Conservation (phyloP, 495 filamentous ascomycete genomes). For the Xylaria curta region DNA sequence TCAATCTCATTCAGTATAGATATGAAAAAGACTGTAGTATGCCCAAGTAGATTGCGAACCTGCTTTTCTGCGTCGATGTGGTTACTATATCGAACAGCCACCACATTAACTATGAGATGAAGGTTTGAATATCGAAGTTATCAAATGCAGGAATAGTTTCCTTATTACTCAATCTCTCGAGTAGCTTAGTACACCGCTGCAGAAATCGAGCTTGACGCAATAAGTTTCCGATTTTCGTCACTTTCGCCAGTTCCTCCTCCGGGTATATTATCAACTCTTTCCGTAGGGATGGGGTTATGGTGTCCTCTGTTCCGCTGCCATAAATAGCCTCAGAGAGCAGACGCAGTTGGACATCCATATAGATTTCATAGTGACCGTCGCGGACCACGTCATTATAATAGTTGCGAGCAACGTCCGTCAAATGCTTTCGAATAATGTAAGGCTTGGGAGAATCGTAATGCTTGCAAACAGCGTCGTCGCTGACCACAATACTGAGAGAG, state of each 20-base stretch:
- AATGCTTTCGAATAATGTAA: neutral
- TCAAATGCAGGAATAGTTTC: too few species aligned
- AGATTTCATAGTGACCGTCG: constrained; percentile 43
- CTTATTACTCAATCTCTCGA: too few species aligned
- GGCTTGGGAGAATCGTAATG: neutral
- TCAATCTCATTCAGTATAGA: neutral
- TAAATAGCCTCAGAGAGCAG: constrained; percentile 34
- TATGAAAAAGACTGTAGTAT: neutral
- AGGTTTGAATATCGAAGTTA: neutral
- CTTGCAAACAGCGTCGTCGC: constrained; percentile 6
- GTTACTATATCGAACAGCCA: neutral
- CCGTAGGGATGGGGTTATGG: neutral
- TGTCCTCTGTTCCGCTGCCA: neutral
- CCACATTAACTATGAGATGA: neutral
- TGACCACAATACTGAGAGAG: constrained; percentile 27
- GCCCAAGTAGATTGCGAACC: neutral
- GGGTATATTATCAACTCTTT: neutral
- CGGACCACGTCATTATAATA: constrained; percentile 35
- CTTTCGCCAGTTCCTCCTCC: neutral
- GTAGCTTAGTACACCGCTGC: too few species aligned
- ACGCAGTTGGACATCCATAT: constrained; percentile 52
- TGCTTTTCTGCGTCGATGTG: neutral
- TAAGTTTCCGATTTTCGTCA: too few species aligned
- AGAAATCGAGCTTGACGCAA: too few species aligned
- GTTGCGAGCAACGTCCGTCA: neutral